Evolutionary conservation across 1,284 basidiomycete genomes (phyloP).

Genomic region (Ceratorhiza oryzae-sativae): DNA sequence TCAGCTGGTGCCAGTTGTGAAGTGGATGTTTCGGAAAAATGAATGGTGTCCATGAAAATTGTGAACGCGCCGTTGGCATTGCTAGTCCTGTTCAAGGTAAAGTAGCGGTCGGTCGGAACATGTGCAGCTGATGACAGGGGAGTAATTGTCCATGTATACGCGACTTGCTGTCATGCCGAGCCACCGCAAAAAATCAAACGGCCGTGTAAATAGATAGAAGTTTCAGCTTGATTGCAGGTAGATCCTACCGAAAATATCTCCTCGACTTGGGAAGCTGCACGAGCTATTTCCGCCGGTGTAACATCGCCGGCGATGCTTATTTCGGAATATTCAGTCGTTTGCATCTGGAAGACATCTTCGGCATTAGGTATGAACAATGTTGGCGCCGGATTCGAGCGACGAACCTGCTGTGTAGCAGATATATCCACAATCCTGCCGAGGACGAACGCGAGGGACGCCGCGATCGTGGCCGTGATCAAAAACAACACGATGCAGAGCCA

Average conservation of each 20-base stretch:
- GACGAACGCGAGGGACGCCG: slow-evolving; percentile 18
- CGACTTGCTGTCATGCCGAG: slow-evolving; percentile 18
- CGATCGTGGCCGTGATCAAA: slow-evolving; percentile 32
- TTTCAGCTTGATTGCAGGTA: neutral
- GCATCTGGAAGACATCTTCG: neutral
- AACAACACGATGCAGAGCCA: slow-evolving; percentile 35
- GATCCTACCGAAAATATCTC: slow-evolving; percentile 28
- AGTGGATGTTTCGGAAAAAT: slow-evolving; percentile 30
- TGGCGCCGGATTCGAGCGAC: neutral
- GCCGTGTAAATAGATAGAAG: neutral
- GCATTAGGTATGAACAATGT: neutral
- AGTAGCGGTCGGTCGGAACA: slow-evolving; percentile 31
- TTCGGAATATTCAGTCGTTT: slow-evolving; percentile 29
- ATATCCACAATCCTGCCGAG: slow-evolving; percentile 31
- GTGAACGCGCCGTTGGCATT: neutral
- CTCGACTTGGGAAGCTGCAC: slow-evolving; percentile 5
- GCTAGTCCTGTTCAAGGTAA: slow-evolving; percentile 7
- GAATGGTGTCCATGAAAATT: slow-evolving; percentile 7
- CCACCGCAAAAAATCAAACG: neutral
- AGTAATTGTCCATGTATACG: slow-evolving; percentile 33
- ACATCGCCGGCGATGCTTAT: slow-evolving; percentile 20
- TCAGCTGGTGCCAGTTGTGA: slow-evolving; percentile 8
- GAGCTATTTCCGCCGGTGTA: slow-evolving; percentile 17
- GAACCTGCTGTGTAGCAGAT: slow-evolving; percentile 22
- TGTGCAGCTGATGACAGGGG: slow-evolving; percentile 13